Evolutionary conservation across 1,139 yeast species (phyloP).

Genomic region (Ogataea hybrid): DNA sequence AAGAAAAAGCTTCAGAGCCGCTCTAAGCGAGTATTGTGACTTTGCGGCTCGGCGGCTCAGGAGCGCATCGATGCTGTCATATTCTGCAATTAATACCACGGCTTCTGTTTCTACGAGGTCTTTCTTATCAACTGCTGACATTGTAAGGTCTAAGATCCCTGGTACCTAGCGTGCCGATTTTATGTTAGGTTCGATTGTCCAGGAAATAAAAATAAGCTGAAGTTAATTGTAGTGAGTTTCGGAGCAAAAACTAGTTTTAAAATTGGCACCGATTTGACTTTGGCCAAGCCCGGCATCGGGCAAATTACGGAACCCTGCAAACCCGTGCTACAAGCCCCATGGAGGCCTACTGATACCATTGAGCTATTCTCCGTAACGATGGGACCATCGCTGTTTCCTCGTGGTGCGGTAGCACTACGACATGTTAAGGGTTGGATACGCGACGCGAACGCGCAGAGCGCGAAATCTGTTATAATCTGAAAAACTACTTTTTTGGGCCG

Average conservation of each 20-base stretch:
- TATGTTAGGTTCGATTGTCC: too few species aligned
- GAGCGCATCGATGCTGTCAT: too few species aligned
- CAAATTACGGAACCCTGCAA: not conserved
- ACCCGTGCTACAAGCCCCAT: too few species aligned
- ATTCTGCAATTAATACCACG: not conserved
- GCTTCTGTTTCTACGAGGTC: not conserved
- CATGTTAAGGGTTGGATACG: constrained; percentile 8
- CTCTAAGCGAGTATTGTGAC: not conserved
- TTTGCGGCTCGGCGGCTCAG: not conserved
- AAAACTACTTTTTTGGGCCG: constrained; percentile 4
- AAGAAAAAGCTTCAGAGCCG: not conserved
- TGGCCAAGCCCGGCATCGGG: not conserved
- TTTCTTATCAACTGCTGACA: not conserved
- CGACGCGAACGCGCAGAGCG: constrained; percentile 8
- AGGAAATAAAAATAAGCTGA: not conserved
- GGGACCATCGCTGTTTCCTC: too few species aligned
- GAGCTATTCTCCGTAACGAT: not conserved
- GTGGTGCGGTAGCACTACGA: not conserved
- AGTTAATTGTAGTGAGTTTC: not conserved
- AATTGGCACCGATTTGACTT: not conserved
- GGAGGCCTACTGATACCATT: not conserved
- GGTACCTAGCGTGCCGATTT: too few species aligned
- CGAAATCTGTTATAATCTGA: constrained; percentile 1
- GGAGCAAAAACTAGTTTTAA: not conserved
- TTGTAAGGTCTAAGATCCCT: too few species aligned